Conservation (phyloP, 345 rosid species). For the Arabis alpina region DNA sequence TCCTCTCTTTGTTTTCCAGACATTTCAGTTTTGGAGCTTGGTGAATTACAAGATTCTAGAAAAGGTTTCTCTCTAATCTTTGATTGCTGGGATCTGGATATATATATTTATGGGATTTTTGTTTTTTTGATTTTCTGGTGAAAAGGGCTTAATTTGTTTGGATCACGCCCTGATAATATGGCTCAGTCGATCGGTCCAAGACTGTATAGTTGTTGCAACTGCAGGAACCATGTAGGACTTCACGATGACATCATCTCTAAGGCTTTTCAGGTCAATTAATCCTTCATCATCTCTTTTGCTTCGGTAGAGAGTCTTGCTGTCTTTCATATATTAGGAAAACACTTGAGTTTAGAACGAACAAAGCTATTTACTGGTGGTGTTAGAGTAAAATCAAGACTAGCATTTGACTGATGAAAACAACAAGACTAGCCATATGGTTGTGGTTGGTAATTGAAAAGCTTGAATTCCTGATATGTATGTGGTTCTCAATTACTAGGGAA, state of each 20-base stretch:
- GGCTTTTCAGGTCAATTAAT: conserved; percentile 80
- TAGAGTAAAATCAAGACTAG: conserved; percentile 3
- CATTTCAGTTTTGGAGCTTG: conserved; percentile 28
- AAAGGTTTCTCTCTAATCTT: conserved; percentile 23
- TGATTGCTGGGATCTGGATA: conserved; percentile 9
- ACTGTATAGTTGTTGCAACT: conserved; percentile 83
- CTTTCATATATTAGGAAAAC: neutral
- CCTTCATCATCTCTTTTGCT: conserved; percentile 21
- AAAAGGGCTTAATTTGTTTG: conserved; percentile 29
- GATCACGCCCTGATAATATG: conserved; percentile 50
- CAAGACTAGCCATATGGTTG: conserved; percentile 5
- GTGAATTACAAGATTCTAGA: conserved; percentile 7
- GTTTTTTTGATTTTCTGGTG: neutral
- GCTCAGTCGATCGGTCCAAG: conserved; percentile 75
- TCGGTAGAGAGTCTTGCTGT: neutral
- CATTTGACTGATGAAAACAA: conserved; percentile 10
- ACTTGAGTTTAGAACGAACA: conserved; percentile 1
- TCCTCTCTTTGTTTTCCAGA: conserved; percentile 29
- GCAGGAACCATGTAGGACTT: conserved; percentile 81
- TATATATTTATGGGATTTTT: neutral
- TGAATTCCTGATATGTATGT: no score
- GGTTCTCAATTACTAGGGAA: conserved; percentile 54
- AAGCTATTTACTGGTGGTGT: neutral
- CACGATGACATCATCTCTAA: conserved; percentile 92
- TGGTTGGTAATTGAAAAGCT: neutral